Percentiles rank a stretch among this genome's conserved stretches.
Conservation (phyloP, 2,329 filamentous ascomycete species). For the Fusarium odoratissimum region DNA sequence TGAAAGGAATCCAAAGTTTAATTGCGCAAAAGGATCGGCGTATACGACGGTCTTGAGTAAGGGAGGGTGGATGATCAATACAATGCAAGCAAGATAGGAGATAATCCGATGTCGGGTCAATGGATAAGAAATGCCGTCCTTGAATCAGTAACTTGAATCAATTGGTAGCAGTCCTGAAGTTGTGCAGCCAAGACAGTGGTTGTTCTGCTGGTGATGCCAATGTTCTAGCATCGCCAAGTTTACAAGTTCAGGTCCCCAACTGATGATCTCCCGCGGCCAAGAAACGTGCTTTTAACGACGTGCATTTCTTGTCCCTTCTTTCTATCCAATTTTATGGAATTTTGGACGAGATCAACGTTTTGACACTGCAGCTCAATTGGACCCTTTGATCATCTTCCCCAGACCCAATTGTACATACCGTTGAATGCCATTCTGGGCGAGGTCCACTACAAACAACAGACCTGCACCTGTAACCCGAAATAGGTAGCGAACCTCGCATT, state of each 20-base stretch:
- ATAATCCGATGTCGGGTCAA: background rate
- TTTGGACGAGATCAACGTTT: background rate
- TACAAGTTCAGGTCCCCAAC: background rate
- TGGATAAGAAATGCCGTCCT: background rate
- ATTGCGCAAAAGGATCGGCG: constrained; percentile 1
- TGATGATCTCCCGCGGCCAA: constrained; percentile 36
- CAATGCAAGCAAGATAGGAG: background rate
- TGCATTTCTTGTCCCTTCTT: background rate
- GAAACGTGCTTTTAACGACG: constrained; percentile 8
- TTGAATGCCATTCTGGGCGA: background rate
- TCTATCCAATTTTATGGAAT: background rate
- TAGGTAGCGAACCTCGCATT: background rate
- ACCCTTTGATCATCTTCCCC: constrained; percentile 1
- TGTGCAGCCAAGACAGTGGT: background rate
- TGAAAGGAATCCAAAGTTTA: background rate
- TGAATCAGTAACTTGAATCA: background rate
- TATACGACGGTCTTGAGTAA: background rate
- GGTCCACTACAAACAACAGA: background rate
- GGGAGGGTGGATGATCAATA: background rate
- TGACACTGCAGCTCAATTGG: background rate
- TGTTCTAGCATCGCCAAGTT: constrained; percentile 29
- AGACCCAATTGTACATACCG: background rate
- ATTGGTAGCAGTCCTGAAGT: background rate
- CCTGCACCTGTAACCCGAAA: background rate
- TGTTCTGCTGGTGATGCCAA: background rate